A percentile compares a stretch with the other conserved stretches of the same genome.
Evolutionary conservation across 306 rosid species (phyloP).

Genomic region (Rosa chinensis): DNA sequence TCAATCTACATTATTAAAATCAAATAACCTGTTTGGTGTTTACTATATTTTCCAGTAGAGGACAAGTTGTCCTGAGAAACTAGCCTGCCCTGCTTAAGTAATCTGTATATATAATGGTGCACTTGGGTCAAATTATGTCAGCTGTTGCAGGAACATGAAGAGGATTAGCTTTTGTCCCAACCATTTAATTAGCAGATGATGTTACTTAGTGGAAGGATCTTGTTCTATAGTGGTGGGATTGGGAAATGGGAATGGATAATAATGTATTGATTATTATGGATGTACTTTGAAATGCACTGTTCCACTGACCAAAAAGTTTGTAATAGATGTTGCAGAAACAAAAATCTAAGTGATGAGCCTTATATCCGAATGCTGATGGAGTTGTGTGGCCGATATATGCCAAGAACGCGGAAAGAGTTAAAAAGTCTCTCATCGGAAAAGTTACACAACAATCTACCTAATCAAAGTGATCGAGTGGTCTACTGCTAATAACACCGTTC

Average conservation of each 20-base stretch:
- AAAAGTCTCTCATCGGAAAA: not conserved
- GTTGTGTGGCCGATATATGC: not conserved
- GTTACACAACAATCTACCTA: not conserved
- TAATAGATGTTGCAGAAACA: constrained; percentile 31
- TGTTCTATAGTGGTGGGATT: constrained; percentile 28
- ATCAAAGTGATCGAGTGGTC: not conserved
- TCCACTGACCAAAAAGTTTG: constrained; percentile 47
- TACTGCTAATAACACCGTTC: not conserved
- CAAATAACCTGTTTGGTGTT: not conserved
- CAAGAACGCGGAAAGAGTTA: not conserved
- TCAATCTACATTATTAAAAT: constrained; percentile 6
- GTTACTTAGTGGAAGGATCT: constrained; percentile 35
- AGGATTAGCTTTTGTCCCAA: constrained; percentile 17
- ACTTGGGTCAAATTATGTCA: constrained; percentile 29
- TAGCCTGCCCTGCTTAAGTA: not conserved
- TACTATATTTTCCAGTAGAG: not conserved
- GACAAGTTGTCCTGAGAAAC: not conserved
- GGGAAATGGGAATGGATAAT: constrained; percentile 35
- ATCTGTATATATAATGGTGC: constrained; percentile 17
- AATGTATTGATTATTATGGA: constrained; percentile 24
- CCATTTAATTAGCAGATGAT: constrained; percentile 35
- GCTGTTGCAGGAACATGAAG: constrained; percentile 27
- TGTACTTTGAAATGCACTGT: constrained; percentile 55
- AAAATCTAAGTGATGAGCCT: constrained; percentile 12
- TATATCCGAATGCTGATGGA: not conserved